phyloP scores from a whole-genome alignment of 495 filamentous ascomycete species.

The Podospora conica region DNA sequence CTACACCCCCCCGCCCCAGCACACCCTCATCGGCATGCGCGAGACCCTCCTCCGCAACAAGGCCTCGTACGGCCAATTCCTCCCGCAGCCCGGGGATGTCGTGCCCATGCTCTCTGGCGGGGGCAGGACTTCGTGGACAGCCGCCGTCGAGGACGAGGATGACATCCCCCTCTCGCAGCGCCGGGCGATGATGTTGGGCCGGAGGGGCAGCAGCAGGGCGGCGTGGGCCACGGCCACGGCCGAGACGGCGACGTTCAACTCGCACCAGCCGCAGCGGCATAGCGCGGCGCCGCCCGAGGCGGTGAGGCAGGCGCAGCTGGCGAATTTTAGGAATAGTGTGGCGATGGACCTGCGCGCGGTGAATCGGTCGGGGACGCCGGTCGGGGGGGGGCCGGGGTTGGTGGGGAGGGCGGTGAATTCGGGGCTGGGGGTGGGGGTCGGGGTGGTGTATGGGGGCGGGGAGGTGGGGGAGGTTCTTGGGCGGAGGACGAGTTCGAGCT shows the following conservation, averaged over 20 bases:
- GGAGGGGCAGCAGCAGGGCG: slow-evolving; percentile 30
- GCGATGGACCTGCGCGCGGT: slow-evolving; percentile 51
- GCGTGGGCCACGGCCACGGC: slow-evolving; percentile 16
- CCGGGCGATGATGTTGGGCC: slow-evolving; percentile 48
- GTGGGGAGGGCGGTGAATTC: slow-evolving; percentile 15
- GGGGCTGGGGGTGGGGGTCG: slow-evolving; percentile 11
- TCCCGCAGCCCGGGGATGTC: slow-evolving; percentile 20
- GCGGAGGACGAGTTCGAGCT: slow-evolving; percentile 34
- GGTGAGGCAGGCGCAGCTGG: slow-evolving; percentile 56
- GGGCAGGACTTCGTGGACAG: slow-evolving; percentile 23
- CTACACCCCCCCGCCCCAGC: slow-evolving; percentile 33
- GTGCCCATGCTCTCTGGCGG: slow-evolving; percentile 20
- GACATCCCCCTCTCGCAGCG: slow-evolving; percentile 71
- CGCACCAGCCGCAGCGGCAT: slow-evolving; percentile 51
- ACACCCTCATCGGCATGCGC: slow-evolving; percentile 58
- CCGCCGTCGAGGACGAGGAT: slow-evolving; percentile 41
- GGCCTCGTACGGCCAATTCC: slow-evolving; percentile 20
- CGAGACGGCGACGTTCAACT: slow-evolving; percentile 41
- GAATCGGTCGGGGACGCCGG: neutral
- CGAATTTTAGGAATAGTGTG: slow-evolving; percentile 69
- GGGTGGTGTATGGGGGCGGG: slow-evolving; percentile 14
- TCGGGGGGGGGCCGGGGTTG: neutral
- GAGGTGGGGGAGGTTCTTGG: slow-evolving; percentile 26
- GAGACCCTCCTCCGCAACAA: slow-evolving; percentile 54
- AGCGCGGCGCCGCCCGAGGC: slow-evolving; percentile 33